Percentiles rank a stretch among this genome's conserved stretches.
These are phyloP conservation scores for Aspergillus sclerotioniger DNA, from an alignment of 495 filamentous ascomycete genomes.

Conservation along the genomic window DNA sequence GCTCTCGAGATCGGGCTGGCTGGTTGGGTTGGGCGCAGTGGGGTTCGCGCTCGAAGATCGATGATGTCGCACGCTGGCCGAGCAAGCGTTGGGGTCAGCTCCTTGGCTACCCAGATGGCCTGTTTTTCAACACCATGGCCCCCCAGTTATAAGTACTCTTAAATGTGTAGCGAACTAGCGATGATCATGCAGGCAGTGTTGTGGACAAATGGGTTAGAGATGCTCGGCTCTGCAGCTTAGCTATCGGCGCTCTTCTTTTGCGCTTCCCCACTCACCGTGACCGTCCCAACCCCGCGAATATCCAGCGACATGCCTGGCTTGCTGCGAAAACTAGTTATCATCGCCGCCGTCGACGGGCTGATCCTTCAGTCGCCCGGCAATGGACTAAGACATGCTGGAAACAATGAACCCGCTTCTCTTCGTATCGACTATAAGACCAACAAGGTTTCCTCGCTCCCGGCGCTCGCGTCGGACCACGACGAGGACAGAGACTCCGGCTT, in stretches of 20 bases:
- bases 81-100: not conserved
- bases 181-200: not conserved
- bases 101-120: not conserved
- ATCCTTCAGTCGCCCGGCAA: conserved; percentile 68
- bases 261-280: not conserved
- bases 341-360: conserved; percentile 83
- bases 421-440: conserved; percentile 75
- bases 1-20: not conserved
- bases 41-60: not conserved
- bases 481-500: conserved; percentile 44
- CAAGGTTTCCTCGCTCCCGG: conserved; percentile 46
- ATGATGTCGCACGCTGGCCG: not conserved
- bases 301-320: conserved; percentile 64
- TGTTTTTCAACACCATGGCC: not conserved
- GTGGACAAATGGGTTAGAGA: not conserved
- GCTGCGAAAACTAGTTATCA: conserved; percentile 74
- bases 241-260: not conserved
- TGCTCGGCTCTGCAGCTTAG: not conserved
- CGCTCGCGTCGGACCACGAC: conserved; percentile 33
- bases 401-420: conserved; percentile 48
- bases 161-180: not conserved
- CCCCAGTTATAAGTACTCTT: not conserved
- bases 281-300: not conserved
- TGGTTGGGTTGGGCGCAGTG: not conserved
- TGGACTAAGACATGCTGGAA: conserved; percentile 43